phyloP scores from a whole-genome alignment of 2,329 filamentous ascomycete genomes.

The Coniella vitis region DNA sequence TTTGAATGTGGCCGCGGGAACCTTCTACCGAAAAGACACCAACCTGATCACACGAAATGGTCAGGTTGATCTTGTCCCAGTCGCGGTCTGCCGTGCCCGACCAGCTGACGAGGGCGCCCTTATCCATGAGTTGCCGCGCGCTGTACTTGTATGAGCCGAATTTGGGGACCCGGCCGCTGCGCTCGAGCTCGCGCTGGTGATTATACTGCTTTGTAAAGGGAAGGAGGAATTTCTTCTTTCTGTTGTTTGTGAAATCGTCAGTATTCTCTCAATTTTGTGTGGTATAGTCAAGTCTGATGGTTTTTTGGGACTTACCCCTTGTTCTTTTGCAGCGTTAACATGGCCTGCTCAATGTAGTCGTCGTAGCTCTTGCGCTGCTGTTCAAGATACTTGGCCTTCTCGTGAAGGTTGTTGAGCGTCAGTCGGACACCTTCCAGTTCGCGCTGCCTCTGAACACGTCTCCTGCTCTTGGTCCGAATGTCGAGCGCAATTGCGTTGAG shows the following conservation, averaged over 20 bases:
- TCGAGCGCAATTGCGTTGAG: conserved; percentile 94
- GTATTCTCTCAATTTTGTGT: conserved; percentile 14
- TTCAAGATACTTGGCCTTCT: conserved; percentile 88
- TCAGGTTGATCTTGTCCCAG: conserved; percentile 89
- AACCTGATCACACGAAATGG: conserved; percentile 88
- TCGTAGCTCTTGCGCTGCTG: conserved; percentile 96
- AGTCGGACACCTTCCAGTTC: conserved; percentile 79
- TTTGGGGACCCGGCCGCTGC: conserved; percentile 86
- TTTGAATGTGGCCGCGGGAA: conserved; percentile 85
- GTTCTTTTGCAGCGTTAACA: conserved; percentile 94
- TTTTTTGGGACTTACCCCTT: conserved; percentile 72
- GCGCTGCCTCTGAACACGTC: conserved; percentile 82
- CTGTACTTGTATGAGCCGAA: conserved; percentile 98
- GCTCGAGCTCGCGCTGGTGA: conserved; percentile 91
- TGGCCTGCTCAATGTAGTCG: conserved; percentile 97
- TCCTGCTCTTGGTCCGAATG: conserved; percentile 92
- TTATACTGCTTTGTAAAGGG: conserved; percentile 99
- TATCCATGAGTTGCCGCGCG: conserved; percentile 79
- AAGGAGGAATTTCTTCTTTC: conserved; percentile 86
- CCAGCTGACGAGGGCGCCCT: conserved; percentile 92
- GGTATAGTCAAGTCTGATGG: no score
- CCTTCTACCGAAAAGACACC: conserved; percentile 92
- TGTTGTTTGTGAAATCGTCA: conserved; percentile 26
- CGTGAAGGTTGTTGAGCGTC: conserved; percentile 68
- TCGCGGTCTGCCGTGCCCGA: conserved; percentile 73